Evolutionary conservation across 2,329 filamentous ascomycete genomes (phyloP).

Genomic region (Botryosphaeria dothidea): DNA sequence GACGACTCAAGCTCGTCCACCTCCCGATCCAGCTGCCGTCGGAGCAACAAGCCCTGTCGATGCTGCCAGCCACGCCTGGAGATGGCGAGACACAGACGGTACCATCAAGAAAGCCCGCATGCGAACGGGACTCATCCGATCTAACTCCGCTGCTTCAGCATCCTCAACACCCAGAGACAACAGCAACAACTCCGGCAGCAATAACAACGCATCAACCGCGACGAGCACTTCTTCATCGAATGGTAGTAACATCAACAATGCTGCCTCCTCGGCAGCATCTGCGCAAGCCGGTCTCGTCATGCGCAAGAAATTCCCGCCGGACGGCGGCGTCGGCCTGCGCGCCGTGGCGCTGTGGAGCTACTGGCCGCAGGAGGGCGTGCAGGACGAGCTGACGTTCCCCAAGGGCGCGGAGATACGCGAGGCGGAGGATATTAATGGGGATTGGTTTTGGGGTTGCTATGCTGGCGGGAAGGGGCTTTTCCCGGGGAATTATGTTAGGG

Average conservation of each 20-base stretch:
- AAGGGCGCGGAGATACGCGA: conserved; percentile 80
- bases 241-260: neutral
- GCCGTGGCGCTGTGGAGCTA: conserved; percentile 74
- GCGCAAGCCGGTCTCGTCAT: neutral
- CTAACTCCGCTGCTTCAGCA: neutral
- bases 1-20: conserved; percentile 19
- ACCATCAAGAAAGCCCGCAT: conserved; percentile 27
- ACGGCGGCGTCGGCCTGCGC: conserved; percentile 69
- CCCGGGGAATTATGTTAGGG: conserved; percentile 71
- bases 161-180: neutral
- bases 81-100: conserved; percentile 38
- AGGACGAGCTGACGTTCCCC: conserved; percentile 82
- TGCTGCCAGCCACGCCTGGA: conserved; percentile 24
- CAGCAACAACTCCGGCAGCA: neutral
- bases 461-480: conserved; percentile 79
- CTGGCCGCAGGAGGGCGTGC: conserved; percentile 65
- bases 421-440: conserved; percentile 82
- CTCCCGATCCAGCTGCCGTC: conserved; percentile 20
- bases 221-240: neutral
- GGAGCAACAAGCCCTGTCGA: neutral
- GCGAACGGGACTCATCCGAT: neutral
- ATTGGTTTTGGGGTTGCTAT: conserved; percentile 88
- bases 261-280: neutral
- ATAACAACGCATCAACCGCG: neutral
- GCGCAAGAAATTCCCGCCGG: conserved; percentile 62